Conservation (phyloP, 306 rosid species). For the Cucumis hystrix region DNA sequence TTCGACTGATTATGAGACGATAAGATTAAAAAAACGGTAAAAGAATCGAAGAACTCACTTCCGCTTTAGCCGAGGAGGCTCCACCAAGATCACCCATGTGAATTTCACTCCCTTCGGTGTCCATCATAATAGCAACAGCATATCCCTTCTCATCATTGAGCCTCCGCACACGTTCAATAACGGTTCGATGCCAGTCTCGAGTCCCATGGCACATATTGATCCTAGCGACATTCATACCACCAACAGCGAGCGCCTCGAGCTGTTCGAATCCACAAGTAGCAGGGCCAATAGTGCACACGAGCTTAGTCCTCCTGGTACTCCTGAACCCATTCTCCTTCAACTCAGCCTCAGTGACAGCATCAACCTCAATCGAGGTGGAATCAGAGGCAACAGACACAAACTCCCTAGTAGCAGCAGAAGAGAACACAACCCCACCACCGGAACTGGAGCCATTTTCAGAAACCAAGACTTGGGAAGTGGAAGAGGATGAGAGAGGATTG, state of each 20-base stretch:
- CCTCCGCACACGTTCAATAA: conserved; percentile 57
- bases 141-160: conserved; percentile 85
- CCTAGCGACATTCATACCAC: conserved; percentile 95
- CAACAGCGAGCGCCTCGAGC: conserved; percentile 85
- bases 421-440: conserved; percentile 15
- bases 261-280: conserved; percentile 65
- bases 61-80: conserved; percentile 83
- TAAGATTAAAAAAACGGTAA: background rate
- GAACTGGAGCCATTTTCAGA: conserved; percentile 30
- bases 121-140: conserved; percentile 98
- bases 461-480: conserved; percentile 21
- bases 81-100: conserved; percentile 99
- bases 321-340: conserved; percentile 82
- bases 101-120: conserved; percentile 96
- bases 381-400: background rate
- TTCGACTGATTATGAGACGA: background rate
- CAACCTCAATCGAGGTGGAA: conserved; percentile 60
- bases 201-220: conserved; percentile 96
- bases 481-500: conserved; percentile 11
- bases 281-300: conserved; percentile 88
- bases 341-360: conserved; percentile 70
- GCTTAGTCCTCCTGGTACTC: conserved; percentile 78
- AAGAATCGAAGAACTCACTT: background rate
- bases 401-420: background rate
- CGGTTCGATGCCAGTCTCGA: conserved; percentile 68